phyloP scores from a whole-genome alignment of 768 basidiomycete species.

The Erythrobasidium yunnanense region DNA sequence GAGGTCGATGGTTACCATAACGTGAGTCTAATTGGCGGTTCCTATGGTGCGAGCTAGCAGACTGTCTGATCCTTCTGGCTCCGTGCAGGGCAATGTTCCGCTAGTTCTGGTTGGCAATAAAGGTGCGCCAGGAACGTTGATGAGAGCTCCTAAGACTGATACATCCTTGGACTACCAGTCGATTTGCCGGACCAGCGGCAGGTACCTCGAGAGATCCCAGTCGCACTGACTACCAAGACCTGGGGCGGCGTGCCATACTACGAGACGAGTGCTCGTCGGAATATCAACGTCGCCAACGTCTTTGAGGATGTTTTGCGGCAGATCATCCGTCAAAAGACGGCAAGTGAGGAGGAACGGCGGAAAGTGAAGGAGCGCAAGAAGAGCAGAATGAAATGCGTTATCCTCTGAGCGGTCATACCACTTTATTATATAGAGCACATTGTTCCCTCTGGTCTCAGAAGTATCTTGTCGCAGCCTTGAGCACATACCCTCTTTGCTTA shows the following conservation, averaged over 20 bases:
- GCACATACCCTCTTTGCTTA: too few relatives aligned
- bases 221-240: conserved; percentile 26
- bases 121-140: neutral
- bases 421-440: neutral
- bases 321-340: conserved; percentile 24
- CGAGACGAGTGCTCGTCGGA: conserved; percentile 33
- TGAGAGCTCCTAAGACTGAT: neutral
- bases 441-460: neutral
- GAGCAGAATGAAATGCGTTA: conserved; percentile 5
- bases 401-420: neutral
- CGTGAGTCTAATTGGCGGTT: neutral
- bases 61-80: too few relatives aligned
- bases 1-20: conserved; percentile 19
- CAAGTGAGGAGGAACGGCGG: neutral
- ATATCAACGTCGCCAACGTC: conserved; percentile 37
- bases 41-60: too few relatives aligned
- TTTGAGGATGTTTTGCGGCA: conserved; percentile 38
- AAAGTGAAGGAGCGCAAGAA: neutral
- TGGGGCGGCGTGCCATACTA: conserved; percentile 39
- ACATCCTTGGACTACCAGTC: neutral
- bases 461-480: neutral
- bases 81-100: conserved; percentile 26
- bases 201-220: conserved; percentile 34
- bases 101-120: conserved; percentile 38
- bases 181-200: conserved; percentile 35